Evolutionary conservation across 331 rosid species (phyloP).

Genomic region (Quercus phellos): DNA sequence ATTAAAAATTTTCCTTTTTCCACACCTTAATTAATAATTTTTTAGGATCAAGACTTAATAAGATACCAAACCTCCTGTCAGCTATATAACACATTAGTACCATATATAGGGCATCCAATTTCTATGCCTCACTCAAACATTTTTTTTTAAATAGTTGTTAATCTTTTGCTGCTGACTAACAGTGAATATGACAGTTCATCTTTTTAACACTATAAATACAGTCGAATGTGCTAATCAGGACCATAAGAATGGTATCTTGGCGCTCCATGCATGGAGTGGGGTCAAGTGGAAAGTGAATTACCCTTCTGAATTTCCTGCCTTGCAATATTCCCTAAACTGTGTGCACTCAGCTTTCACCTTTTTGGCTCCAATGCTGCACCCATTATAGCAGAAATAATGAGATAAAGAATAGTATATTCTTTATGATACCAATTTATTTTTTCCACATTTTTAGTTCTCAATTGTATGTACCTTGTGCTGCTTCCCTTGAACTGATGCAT

Average conservation of each 20-base stretch:
- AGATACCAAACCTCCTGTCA: too few relatives aligned
- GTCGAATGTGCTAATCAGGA: background rate
- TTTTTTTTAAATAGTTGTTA: too few relatives aligned
- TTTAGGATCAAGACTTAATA: too few relatives aligned
- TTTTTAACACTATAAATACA: background rate
- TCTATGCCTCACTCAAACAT: background rate
- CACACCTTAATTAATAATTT: too few relatives aligned
- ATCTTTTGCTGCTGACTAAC: background rate
- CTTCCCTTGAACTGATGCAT: constrained; percentile 97
- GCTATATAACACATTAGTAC: too few relatives aligned
- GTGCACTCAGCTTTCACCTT: constrained; percentile 86
- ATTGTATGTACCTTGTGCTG: constrained; percentile 66
- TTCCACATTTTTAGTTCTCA: background rate
- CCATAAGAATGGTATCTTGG: background rate
- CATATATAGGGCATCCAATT: background rate
- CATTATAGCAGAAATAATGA: constrained; percentile 17
- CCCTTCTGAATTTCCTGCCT: constrained; percentile 73
- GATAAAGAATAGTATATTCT: constrained; percentile 14
- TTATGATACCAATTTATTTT: background rate
- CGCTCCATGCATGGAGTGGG: background rate
- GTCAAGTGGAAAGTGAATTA: constrained; percentile 25
- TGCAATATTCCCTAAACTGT: constrained; percentile 72
- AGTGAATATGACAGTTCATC: background rate
- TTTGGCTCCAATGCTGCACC: constrained; percentile 88
- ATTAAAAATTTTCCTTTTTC: too few relatives aligned